Base-by-base conservation (phyloP, 2,329 filamentous ascomycete species). In the Claviceps capensis region DNA sequence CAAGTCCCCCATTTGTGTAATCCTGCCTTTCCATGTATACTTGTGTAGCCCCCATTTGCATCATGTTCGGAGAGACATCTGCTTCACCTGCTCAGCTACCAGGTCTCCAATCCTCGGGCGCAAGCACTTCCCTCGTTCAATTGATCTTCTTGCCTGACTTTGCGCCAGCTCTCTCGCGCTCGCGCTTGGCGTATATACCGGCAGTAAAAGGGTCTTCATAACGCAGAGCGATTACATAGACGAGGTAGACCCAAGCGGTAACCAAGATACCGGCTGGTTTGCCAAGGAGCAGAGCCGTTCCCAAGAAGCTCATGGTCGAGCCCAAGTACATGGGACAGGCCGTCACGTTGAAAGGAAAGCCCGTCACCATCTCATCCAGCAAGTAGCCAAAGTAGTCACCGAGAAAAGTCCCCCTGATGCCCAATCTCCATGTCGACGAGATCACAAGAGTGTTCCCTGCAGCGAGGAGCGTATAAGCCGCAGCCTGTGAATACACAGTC, bases 341-440 rank as follows among this genome's bases (percentile, higher is more conserved):
- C 51, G 85, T 90, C 55, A 97, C 78, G 69, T 86, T 97, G 77
- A 98, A 98, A 2, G 93, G 93, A 66, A 98, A 98, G 14, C 87
- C 85, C 13, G 89, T 95, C 50, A 98, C 90, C 62, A 91, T 91
- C 59, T 85, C 74, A 65, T 97, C 91, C 89, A 96, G 95, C 58
- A 98, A 76, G 67, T 97, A 96, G 60, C 93, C 93, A 66, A 97
- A 98, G 76, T 98, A 98, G 73, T 98, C 93, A 60, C 93, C 93
- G 38, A 98, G 76, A 67, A 96, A 98, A 40, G 93, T 98, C 56
- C 93, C 93, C 0, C 89, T 96, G 62, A 98, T 81, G 53, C 93
- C 93, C 42, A 98, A 81, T 37, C 83, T 86, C 82, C 83, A 96
- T 71, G 95, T 97, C 55, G 86, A 93, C 37, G 85, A 84, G 49